These are phyloP conservation scores for Eucalyptus curtisii DNA, from an alignment of 345 rosid genomes.

Conservation along the genomic window DNA sequence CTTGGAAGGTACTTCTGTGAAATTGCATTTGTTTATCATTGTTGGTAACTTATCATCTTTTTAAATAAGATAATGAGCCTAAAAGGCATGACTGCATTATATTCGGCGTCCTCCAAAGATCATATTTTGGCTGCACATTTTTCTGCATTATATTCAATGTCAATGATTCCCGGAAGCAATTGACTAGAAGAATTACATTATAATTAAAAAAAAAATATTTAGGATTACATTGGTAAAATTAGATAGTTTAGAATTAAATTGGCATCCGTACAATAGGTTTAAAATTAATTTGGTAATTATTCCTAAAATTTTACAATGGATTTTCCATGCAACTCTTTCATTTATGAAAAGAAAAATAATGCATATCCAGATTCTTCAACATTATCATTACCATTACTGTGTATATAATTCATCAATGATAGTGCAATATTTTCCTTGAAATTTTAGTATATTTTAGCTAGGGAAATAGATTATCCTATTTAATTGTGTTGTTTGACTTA, in stretches of 20 bases:
- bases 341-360: too few relatives aligned
- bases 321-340: background rate
- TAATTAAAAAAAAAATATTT: too few relatives aligned
- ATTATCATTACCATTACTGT: background rate
- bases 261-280: fast-evolving
- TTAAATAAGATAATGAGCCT: background rate
- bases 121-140: background rate
- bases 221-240: too few relatives aligned
- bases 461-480: background rate
- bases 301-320: background rate
- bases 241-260: background rate
- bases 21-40: background rate
- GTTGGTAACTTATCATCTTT: background rate
- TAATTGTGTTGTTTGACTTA: background rate
- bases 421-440: background rate
- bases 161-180: background rate
- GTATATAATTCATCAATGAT: background rate
- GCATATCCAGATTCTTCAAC: background rate
- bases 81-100: background rate
- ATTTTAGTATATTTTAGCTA: background rate
- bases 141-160: background rate
- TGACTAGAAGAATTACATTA: background rate
- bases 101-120: background rate
- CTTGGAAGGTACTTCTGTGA: background rate
- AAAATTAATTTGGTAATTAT: too few relatives aligned